These are phyloP conservation scores for Oryza punctata DNA, from an alignment of 176 grass and related monocot species.

Conservation along the genomic window DNA sequence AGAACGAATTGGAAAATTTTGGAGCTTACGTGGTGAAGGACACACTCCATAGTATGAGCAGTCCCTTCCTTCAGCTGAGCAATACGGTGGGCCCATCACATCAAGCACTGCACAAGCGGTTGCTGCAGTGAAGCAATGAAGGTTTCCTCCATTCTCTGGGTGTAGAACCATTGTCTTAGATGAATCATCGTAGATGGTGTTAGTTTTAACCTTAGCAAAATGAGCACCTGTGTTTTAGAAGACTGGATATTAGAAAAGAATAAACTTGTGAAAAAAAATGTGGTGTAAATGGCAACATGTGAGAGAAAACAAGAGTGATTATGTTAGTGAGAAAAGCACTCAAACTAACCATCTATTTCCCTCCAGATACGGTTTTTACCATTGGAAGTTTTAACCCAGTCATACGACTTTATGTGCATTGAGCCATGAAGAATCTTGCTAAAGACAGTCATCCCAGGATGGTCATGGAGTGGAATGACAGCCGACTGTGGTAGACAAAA, in stretches of 20 bases:
- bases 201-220: too few relatives aligned
- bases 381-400: slow-evolving; percentile 39
- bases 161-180: too few relatives aligned
- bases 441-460: slow-evolving; percentile 80
- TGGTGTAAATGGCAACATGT: not conserved
- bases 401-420: slow-evolving; percentile 72
- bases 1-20: not conserved
- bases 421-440: slow-evolving; percentile 74
- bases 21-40: not conserved
- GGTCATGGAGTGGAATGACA: slow-evolving; percentile 73
- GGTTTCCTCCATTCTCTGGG: too few relatives aligned
- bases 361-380: not conserved
- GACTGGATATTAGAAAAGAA: too few relatives aligned
- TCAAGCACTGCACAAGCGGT: slow-evolving; percentile 54
- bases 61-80: slow-evolving; percentile 38
- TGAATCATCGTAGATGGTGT: too few relatives aligned
- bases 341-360: not conserved
- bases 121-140: too few relatives aligned
- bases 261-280: too few relatives aligned
- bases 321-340: too few relatives aligned
- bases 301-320: too few relatives aligned
- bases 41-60: slow-evolving; percentile 57
- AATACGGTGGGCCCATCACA: slow-evolving; percentile 71
- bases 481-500: slow-evolving; percentile 63
- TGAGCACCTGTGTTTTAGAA: too few relatives aligned